A percentile compares a stretch with the other conserved stretches of the same genome.
phyloP scores from a whole-genome alignment of 305 asterid species.

The Fraxinus dipetala region DNA sequence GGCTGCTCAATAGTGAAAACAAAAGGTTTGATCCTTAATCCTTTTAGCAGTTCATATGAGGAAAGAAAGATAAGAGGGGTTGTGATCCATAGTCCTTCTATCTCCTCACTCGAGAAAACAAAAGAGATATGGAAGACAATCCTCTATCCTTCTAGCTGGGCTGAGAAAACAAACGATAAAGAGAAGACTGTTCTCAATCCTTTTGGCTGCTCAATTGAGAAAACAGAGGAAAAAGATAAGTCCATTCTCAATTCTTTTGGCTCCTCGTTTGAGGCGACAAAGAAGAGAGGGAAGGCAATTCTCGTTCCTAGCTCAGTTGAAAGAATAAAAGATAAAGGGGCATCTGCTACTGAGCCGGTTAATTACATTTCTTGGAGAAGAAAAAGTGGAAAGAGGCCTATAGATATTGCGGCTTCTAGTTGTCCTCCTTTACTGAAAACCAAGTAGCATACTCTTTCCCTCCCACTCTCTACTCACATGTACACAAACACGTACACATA shows the following conservation, averaged over 20 bases:
- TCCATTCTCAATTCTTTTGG: constrained; percentile 13
- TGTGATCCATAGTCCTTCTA: neutral
- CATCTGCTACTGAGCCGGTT: constrained; percentile 28
- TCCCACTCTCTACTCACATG: neutral
- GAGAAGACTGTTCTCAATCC: constrained; percentile 20
- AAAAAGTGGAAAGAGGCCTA: constrained; percentile 34
- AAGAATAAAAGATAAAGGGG: constrained; percentile 18
- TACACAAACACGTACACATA: neutral
- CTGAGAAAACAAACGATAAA: constrained; percentile 17
- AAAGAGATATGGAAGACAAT: neutral
- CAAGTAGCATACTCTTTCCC: constrained; percentile 37
- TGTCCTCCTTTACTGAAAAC: constrained; percentile 55
- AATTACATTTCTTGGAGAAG: constrained; percentile 26
- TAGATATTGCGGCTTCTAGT: constrained; percentile 42
- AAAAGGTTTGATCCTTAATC: neutral
- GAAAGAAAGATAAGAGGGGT: neutral
- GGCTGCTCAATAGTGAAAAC: constrained; percentile 21
- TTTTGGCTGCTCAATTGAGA: constrained; percentile 24
- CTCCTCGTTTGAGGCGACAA: neutral
- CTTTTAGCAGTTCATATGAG: neutral
- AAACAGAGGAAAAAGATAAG: neutral
- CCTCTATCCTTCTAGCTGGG: neutral
- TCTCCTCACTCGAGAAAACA: neutral
- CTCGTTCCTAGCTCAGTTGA: constrained; percentile 22
- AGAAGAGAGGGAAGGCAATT: neutral